Evolutionary conservation across 2,329 filamentous ascomycete genomes (phyloP), one percentile per base, ranked within the genome.

Genomic region (Curvularia eragrostidis): DNA sequence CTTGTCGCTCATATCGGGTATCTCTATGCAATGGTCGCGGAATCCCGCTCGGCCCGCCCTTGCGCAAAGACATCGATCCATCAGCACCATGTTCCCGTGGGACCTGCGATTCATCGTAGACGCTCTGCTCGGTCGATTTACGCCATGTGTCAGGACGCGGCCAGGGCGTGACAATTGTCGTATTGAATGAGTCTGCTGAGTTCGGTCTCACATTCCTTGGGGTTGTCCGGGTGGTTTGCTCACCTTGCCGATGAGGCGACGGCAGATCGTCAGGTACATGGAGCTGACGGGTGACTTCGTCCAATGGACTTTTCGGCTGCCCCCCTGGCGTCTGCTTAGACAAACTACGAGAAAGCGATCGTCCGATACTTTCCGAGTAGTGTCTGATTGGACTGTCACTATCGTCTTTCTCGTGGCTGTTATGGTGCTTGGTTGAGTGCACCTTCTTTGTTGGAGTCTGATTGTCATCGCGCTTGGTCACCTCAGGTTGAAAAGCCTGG

Each of bases 221-320:
- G 13, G 5, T 26, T 12, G n/a, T 39, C 21, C 30, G 26, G 19
- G 19, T 5, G 18, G 21, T 41, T 48, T 19, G 18, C 8, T 21
- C 18, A 18, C 43, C n/a, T 24, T 26, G 39, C 13, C 24, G 15
- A 10, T 10, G n/a, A 44, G 5, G 3, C 23, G 39, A 28, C 34
- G 51, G 30, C 23, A 12, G 21, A 23, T 56, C 59, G n/a, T 60
- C 59, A 28, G 57, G 52, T 24, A 67, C 46, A 5, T 61, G 30
- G 7, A 66, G 28, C 5, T 62, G 62, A 38, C 63, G 63, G 6
- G 67, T 71, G 2, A 69, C 61, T 38, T 68, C 66, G 26, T 72
- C 63, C 1, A 64, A 46, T 18, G 68, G 63, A 43, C 58, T 69
- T 53, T 67, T 70, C 2, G 61, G 61, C 34, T 65, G 58, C 49